These are phyloP conservation scores for Fraxinus floribunda DNA, from an alignment of 305 asterid species.

Conservation along the genomic window DNA sequence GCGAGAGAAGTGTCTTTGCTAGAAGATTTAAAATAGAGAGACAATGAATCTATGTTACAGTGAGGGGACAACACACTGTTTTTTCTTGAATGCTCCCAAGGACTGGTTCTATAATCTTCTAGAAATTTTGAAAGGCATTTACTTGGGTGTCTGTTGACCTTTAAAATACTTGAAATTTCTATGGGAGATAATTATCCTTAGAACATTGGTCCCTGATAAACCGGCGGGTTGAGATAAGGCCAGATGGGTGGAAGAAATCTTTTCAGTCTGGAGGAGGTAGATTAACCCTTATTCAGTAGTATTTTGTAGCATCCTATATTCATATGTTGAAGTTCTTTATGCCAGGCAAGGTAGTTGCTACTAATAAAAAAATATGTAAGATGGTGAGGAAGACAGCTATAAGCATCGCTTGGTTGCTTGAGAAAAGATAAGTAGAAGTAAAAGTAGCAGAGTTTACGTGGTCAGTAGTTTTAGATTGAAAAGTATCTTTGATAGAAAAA, in stretches of 20 bases:
- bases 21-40: neutral
- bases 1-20: neutral
- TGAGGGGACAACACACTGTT: neutral
- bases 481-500: neutral
- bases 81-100: neutral
- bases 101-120: neutral
- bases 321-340: neutral
- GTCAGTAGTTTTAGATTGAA: neutral
- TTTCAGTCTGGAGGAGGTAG: neutral
- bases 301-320: neutral
- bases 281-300: neutral
- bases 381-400: neutral
- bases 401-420: neutral
- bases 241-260: neutral
- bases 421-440: neutral
- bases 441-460: neutral
- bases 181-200: neutral
- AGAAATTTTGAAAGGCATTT: neutral
- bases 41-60: neutral
- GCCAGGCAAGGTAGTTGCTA: neutral
- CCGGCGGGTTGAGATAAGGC: neutral
- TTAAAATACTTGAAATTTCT: neutral
- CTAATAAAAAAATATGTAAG: neutral
- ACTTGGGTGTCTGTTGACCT: neutral
- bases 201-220: neutral